Evolutionary conservation across 1,284 basidiomycete genomes (phyloP).

Genomic region (Apiotrichum laibachii): DNA sequence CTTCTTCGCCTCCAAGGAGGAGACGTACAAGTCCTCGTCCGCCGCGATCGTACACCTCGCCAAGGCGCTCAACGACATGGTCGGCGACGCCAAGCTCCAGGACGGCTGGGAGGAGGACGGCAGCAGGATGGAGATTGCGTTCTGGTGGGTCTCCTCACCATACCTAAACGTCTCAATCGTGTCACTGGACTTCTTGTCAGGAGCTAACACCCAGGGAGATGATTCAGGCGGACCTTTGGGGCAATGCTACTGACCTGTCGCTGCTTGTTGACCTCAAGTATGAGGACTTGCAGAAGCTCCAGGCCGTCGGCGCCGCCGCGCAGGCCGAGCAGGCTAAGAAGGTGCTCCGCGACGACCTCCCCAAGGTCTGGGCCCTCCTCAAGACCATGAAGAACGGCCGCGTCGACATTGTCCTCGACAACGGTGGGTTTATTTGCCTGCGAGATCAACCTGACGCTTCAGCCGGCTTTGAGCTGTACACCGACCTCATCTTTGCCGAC

Average conservation of each 20-base stretch:
- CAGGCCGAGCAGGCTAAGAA: conserved; percentile 70
- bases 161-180: too few species aligned
- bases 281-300: conserved; percentile 77
- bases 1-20: conserved; percentile 75
- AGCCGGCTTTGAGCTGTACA: conserved; percentile 95
- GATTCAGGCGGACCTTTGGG: conserved; percentile 51
- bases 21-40: conserved; percentile 77
- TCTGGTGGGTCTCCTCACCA: conserved; percentile 38
- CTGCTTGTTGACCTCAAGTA: conserved; percentile 51
- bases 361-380: conserved; percentile 71
- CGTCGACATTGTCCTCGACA: conserved; percentile 89
- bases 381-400: conserved; percentile 58
- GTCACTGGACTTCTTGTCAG: too few species aligned
- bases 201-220: conserved; percentile 38
- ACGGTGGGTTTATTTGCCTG: conserved; percentile 58
- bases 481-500: conserved; percentile 91
- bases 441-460: conserved; percentile 2
- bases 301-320: conserved; percentile 73
- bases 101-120: conserved; percentile 31
- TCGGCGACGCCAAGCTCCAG: conserved; percentile 32
- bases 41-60: conserved; percentile 64
- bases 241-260: conserved; percentile 52
- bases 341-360: conserved; percentile 82
- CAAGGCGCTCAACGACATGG: conserved; percentile 39
- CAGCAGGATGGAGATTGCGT: conserved; percentile 47